These are phyloP conservation scores for Sistotremastrum suecicum DNA, from an alignment of 768 basidiomycete species.

Conservation along the genomic window DNA sequence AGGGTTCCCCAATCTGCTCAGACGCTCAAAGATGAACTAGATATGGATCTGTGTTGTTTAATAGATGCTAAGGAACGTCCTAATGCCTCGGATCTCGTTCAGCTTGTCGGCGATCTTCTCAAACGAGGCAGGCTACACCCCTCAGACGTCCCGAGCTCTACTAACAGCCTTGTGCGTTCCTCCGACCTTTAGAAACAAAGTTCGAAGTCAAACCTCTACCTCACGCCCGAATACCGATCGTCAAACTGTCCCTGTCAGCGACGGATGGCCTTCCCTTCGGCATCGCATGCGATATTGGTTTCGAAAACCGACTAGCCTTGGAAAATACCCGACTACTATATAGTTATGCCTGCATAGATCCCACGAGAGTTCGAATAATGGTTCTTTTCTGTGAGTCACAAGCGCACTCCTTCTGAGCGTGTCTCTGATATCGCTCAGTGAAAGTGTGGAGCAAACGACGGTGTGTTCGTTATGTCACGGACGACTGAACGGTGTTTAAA, in stretches of 20 bases:
- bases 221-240: constrained; percentile 95
- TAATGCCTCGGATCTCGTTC: constrained; percentile 81
- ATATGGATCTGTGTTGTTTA: constrained; percentile 98
- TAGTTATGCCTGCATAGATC: constrained; percentile 97
- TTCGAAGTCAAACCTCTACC: constrained; percentile 94
- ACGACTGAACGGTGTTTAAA: constrained; percentile 2
- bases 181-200: constrained; percentile 57
- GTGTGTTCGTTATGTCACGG: constrained; percentile 21
- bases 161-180: constrained; percentile 3
- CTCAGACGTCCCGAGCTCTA: constrained; percentile 2
- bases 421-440: constrained; percentile 32
- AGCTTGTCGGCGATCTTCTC: constrained; percentile 83
- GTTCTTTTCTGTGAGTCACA: constrained; percentile 83
- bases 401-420: not conserved
- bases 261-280: constrained; percentile 70
- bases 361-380: constrained; percentile 81
- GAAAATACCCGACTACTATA: constrained; percentile 93
- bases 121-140: constrained; percentile 55
- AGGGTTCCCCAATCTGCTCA: too few species aligned
- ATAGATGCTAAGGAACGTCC: constrained; percentile 76
- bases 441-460: constrained; percentile 99
- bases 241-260: constrained; percentile 87
- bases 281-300: constrained; percentile 97
- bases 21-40: constrained; percentile 23
- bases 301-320: constrained; percentile 91